Evolutionary conservation across 768 basidiomycete species (phyloP).

Genomic region (Leccinum longicurvipes): DNA sequence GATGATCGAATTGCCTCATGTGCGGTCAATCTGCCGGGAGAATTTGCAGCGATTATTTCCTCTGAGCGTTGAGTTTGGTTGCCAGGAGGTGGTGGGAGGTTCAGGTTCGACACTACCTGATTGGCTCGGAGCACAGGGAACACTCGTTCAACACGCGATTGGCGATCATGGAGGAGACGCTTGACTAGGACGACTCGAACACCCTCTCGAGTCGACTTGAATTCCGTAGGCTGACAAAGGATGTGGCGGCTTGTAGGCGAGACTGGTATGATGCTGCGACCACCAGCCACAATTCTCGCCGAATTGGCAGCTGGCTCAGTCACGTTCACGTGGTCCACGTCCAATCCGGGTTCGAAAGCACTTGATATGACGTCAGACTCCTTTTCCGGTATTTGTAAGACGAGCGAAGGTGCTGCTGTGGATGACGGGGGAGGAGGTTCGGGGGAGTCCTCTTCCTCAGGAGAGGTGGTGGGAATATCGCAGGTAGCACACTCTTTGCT

Average conservation of each 20-base stretch:
- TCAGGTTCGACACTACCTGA: slow-evolving; percentile 38
- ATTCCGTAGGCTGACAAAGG: slow-evolving; percentile 14
- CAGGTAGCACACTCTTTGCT: slow-evolving; percentile 11
- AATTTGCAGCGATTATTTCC: slow-evolving; percentile 41
- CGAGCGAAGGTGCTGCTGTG: slow-evolving; percentile 10
- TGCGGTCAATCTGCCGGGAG: slow-evolving; percentile 33
- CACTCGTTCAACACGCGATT: slow-evolving; percentile 60
- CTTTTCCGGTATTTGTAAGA: slow-evolving; percentile 14
- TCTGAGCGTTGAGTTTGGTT: slow-evolving; percentile 45
- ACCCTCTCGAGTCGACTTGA: slow-evolving; percentile 52
- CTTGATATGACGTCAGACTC: slow-evolving; percentile 11
- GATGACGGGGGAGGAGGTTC: slow-evolving; percentile 10
- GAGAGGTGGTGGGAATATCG: slow-evolving; percentile 6
- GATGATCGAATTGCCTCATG: slow-evolving; percentile 44
- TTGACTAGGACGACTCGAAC: slow-evolving; percentile 62
- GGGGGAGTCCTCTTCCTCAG: slow-evolving; percentile 4
- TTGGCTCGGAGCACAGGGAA: slow-evolving; percentile 64
- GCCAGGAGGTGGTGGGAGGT: slow-evolving; percentile 28
- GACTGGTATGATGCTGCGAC: slow-evolving; percentile 19
- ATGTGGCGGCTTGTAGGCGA: slow-evolving; percentile 5
- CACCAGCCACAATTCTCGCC: slow-evolving; percentile 29
- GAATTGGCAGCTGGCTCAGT: slow-evolving; percentile 11
- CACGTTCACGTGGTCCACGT: slow-evolving; percentile 8
- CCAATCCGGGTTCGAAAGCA: slow-evolving; percentile 4
- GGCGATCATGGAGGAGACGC: slow-evolving; percentile 55